These are phyloP conservation scores for Cutaneotrichosporon curvatum DNA, from an alignment of 1,284 basidiomycete genomes.

Conservation along the genomic window DNA sequence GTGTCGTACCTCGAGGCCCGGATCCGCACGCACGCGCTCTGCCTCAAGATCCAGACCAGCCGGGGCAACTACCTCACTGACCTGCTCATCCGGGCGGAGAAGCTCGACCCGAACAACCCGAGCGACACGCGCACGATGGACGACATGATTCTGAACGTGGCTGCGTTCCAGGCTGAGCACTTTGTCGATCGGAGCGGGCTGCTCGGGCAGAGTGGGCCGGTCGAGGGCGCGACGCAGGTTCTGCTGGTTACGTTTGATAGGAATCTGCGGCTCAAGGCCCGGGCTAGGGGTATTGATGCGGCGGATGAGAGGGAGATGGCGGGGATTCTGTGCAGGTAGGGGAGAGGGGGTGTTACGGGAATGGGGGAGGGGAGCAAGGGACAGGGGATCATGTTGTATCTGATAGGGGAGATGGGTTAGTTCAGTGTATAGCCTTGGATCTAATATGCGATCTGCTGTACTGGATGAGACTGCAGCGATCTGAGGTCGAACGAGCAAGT, in stretches of 20 bases:
- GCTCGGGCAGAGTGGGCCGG: conserved; percentile 48
- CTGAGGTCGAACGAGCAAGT: too few relatives aligned
- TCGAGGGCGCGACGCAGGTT: conserved; percentile 57
- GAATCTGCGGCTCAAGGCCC: conserved; percentile 53
- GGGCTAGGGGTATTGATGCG: conserved; percentile 39
- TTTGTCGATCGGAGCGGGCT: conserved; percentile 76
- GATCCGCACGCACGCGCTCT: conserved; percentile 63
- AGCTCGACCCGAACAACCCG: conserved; percentile 55
- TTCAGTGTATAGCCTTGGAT: too few relatives aligned
- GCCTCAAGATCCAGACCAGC: conserved; percentile 89
- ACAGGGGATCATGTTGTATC: too few relatives aligned
- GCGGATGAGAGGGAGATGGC: conserved; percentile 45
- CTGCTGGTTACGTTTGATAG: conserved; percentile 85
- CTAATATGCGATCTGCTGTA: too few relatives aligned
- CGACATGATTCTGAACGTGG: conserved; percentile 85
- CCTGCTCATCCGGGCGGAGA: conserved; percentile 75
- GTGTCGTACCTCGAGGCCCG: conserved; percentile 68
- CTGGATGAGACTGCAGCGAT: too few relatives aligned
- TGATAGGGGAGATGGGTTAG: too few relatives aligned
- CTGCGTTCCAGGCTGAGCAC: conserved; percentile 85
- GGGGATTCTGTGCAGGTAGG: conserved; percentile 26
- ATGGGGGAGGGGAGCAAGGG: too few relatives aligned
- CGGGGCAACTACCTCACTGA: conserved; percentile 87
- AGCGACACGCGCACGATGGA: conserved; percentile 66
- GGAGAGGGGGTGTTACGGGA: too few relatives aligned